Conservation (phyloP, 2,329 filamentous ascomycete genomes). For the Beauveria brongniartii region DNA sequence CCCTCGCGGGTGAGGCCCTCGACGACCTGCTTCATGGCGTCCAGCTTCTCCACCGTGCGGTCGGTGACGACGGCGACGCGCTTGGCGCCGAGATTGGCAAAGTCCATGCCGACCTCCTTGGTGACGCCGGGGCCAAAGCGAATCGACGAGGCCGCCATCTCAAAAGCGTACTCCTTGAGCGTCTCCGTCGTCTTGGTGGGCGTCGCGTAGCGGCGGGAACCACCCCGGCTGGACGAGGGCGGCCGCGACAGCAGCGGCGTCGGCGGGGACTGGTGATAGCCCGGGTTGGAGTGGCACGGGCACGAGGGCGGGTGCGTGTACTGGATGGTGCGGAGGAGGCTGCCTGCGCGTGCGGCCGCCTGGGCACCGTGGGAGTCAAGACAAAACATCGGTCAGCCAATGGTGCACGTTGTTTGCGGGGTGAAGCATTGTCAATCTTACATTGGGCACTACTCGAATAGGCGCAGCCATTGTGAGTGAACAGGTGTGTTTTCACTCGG, state of each 20-base stretch:
- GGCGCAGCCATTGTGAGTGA: conserved; percentile 13
- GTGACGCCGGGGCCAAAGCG: conserved; percentile 90
- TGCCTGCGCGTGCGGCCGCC: conserved; percentile 58
- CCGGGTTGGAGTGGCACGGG: conserved; percentile 87
- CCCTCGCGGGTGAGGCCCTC: conserved; percentile 73
- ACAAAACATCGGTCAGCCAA: not conserved
- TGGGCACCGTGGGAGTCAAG: conserved; percentile 18
- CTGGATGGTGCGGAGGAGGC: conserved; percentile 79
- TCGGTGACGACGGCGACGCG: conserved; percentile 92
- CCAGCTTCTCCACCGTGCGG: conserved; percentile 66
- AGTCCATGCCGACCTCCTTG: conserved; percentile 96
- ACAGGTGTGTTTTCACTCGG: too few relatives aligned
- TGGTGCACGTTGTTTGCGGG: not conserved
- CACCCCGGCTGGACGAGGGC: conserved; percentile 23
- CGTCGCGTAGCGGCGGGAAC: conserved; percentile 56
- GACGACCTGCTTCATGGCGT: conserved; percentile 83
- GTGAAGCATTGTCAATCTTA: conserved; percentile 17
- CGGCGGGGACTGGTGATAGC: conserved; percentile 59
- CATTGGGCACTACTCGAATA: conserved; percentile 27
- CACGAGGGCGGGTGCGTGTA: conserved; percentile 81
- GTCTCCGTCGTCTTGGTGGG: conserved; percentile 48
- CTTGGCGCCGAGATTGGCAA: conserved; percentile 81
- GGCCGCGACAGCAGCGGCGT: conserved; percentile 45
- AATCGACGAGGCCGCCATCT: conserved; percentile 94
- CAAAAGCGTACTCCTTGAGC: conserved; percentile 94